These are phyloP conservation scores for Phoma sp. DNA, from an alignment of 2,329 filamentous ascomycete species.

Conservation along the genomic window DNA sequence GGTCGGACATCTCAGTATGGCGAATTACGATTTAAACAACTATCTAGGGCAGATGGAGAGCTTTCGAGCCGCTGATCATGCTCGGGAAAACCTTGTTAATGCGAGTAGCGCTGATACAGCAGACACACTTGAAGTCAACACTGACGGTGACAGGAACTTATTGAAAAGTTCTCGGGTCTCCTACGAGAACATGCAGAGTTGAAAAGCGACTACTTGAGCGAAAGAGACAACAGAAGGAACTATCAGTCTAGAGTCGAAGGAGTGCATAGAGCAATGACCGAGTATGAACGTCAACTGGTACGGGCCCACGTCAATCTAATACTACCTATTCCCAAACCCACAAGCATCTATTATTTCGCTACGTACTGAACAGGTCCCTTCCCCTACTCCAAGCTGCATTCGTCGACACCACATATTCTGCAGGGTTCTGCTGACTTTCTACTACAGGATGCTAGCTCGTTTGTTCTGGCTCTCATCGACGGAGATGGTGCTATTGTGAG, in stretches of 20 bases:
- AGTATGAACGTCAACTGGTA: slow-evolving; percentile 38
- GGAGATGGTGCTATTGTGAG: slow-evolving; percentile 58
- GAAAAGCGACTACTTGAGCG: slow-evolving; percentile 42
- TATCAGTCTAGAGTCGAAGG: slow-evolving; percentile 39
- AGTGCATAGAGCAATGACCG: slow-evolving; percentile 26
- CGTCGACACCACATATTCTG: background rate
- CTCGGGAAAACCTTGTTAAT: slow-evolving; percentile 44
- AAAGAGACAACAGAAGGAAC: slow-evolving; percentile 40
- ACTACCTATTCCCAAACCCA: too few relatives aligned
- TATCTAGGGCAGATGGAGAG: slow-evolving; percentile 39
- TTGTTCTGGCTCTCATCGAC: slow-evolving; percentile 57
- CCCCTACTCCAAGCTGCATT: background rate
- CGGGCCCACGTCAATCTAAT: slow-evolving; percentile 1
- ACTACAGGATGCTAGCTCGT: slow-evolving; percentile 48
- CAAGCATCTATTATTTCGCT: too few relatives aligned
- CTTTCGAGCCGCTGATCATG: slow-evolving; percentile 48
- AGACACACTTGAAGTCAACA: slow-evolving; percentile 22
- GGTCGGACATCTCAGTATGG: slow-evolving; percentile 21
- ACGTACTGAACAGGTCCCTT: too few relatives aligned
- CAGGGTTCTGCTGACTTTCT: slow-evolving; percentile 2
- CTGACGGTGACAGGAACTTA: slow-evolving; percentile 40
- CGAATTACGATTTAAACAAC: slow-evolving; percentile 28
- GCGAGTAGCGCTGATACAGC: slow-evolving; percentile 19
- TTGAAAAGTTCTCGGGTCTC: slow-evolving; percentile 37
- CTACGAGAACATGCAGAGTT: slow-evolving; percentile 35